These are phyloP conservation scores for Paraleonurus japonicus DNA, from an alignment of 257 asterid genomes.

Conservation along the genomic window DNA sequence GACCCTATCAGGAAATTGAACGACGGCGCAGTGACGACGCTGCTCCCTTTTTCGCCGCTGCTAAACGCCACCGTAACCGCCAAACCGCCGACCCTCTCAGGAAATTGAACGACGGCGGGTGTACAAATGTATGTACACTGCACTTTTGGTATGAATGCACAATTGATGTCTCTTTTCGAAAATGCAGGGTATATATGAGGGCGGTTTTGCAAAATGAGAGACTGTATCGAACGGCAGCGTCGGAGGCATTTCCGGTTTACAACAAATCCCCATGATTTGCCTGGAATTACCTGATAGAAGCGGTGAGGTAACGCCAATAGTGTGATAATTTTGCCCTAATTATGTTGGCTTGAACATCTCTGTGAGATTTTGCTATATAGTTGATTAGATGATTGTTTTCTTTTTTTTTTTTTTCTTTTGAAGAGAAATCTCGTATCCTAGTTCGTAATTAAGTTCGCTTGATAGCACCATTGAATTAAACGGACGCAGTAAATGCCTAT, in stretches of 20 bases:
- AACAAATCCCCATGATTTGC: slow-evolving; percentile 85
- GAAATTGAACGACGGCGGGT: too few relatives aligned
- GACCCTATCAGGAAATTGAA: too few relatives aligned
- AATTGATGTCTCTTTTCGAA: background rate
- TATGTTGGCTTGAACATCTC: background rate
- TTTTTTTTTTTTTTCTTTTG: slow-evolving; percentile 1
- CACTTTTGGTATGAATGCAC: slow-evolving; percentile 1
- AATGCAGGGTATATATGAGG: slow-evolving; percentile 57
- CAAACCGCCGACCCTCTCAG: too few relatives aligned
- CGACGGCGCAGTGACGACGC: too few relatives aligned
- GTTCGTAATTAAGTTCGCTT: slow-evolving; percentile 1
- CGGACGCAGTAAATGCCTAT: background rate
- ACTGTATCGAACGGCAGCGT: slow-evolving; percentile 55
- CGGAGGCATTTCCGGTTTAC: slow-evolving; percentile 81
- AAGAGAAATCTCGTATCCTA: slow-evolving; percentile 6
- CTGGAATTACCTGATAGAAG: slow-evolving; percentile 80
- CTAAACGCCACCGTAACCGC: too few relatives aligned
- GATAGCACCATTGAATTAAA: background rate
- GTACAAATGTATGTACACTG: background rate
- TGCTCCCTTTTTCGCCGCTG: too few relatives aligned
- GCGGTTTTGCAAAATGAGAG: slow-evolving; percentile 69
- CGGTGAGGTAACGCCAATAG: slow-evolving; percentile 70
- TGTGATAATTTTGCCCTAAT: too few relatives aligned
- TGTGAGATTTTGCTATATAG: background rate
- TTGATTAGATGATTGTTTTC: slow-evolving; percentile 5